Conservation (phyloP, 1,284 basidiomycete genomes). For the Coniferiporia weirii region DNA sequence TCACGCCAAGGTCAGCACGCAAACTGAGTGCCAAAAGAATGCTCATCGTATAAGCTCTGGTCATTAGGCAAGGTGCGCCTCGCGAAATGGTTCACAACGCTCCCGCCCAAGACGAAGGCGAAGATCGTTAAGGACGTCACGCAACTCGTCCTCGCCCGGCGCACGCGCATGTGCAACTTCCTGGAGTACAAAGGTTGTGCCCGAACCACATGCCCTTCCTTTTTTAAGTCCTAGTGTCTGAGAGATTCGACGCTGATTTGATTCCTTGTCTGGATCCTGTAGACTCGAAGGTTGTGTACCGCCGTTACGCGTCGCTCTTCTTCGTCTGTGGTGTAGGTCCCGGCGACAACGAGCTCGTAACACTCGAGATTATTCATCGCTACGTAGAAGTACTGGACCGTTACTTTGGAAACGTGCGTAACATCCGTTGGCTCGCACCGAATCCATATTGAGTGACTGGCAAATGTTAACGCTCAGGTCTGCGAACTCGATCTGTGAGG, state of each 20-base stretch:
- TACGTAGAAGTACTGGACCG: conserved; percentile 99
- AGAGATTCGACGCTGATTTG: neutral
- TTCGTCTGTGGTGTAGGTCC: conserved; percentile 92
- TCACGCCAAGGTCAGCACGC: conserved; percentile 78
- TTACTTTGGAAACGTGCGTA: conserved; percentile 94
- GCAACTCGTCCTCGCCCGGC: conserved; percentile 91
- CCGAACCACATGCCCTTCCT: neutral
- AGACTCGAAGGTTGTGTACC: conserved; percentile 96
- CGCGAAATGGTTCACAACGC: conserved; percentile 98
- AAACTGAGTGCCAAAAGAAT: neutral
- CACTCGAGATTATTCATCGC: conserved; percentile 59
- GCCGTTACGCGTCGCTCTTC: conserved; percentile 96
- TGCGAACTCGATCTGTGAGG: conserved; percentile 91
- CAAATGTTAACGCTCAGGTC: conserved; percentile 48
- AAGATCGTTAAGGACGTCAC: conserved; percentile 99
- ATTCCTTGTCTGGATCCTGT: conserved; percentile 11
- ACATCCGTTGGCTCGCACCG: neutral
- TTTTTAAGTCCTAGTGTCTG: neutral
- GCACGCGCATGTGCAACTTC: conserved; percentile 99
- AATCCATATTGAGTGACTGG: neutral
- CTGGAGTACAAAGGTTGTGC: conserved; percentile 92
- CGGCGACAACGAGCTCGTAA: conserved; percentile 68
- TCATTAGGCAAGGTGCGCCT: conserved; percentile 89
- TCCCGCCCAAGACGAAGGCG: conserved; percentile 89
- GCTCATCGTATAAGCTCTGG: neutral